These are phyloP conservation scores for Nemania abortiva DNA, from an alignment of 2,329 filamentous ascomycete species.

Conservation along the genomic window DNA sequence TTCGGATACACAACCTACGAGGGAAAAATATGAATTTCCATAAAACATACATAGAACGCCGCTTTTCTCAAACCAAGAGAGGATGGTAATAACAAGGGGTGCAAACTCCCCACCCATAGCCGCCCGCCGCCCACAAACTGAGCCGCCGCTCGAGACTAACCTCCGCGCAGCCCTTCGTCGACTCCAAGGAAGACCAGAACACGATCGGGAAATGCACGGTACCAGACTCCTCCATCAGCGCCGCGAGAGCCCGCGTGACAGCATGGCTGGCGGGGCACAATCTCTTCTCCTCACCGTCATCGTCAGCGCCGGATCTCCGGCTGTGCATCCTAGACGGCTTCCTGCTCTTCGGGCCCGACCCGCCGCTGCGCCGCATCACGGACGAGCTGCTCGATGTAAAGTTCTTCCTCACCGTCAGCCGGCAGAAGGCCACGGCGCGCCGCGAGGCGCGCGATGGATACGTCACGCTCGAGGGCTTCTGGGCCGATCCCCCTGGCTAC, in stretches of 20 bases:
- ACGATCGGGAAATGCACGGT: conserved; percentile 68
- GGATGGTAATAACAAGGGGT: background rate
- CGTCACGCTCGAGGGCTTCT: conserved; percentile 89
- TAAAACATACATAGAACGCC: background rate
- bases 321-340: conserved; percentile 90
- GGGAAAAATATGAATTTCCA: no score
- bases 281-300: conserved; percentile 28
- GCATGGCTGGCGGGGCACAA: conserved; percentile 60
- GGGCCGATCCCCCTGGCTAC: conserved; percentile 93
- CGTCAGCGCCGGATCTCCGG: conserved; percentile 53
- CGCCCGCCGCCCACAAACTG: background rate
- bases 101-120: background rate
- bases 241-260: conserved; percentile 61
- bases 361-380: conserved; percentile 56
- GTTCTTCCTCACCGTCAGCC: conserved; percentile 80
- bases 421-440: conserved; percentile 71
- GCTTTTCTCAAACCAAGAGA: background rate
- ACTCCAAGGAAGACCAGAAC: conserved; percentile 74
- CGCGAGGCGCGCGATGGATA: conserved; percentile 79
- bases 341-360: conserved; percentile 75
- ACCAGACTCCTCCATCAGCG: conserved; percentile 59
- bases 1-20: no score
- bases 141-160: conserved; percentile 18
- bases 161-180: conserved; percentile 58
- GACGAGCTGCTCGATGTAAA: conserved; percentile 75